phyloP scores from a whole-genome alignment of 768 basidiomycete genomes.

The Phaeolepiota aurea region DNA sequence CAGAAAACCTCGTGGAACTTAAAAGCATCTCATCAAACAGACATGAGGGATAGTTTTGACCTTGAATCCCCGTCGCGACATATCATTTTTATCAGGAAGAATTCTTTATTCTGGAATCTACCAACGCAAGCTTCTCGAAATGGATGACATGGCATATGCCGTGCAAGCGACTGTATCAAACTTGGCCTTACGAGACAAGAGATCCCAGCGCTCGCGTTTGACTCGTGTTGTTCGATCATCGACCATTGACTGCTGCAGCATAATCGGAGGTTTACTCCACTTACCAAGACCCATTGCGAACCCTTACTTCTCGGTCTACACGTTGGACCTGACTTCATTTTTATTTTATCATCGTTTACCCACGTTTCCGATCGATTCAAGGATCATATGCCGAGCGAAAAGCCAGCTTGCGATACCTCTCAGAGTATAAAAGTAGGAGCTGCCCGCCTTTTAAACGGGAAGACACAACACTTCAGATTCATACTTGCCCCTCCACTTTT shows the following conservation, averaged over 20 bases:
- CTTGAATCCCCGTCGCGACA: conserved; percentile 15
- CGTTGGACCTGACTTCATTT: conserved; percentile 66
- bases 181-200: conserved; percentile 23
- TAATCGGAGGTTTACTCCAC: conserved; percentile 68
- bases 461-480: conserved; percentile 15
- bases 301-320: conserved; percentile 62
- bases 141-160: conserved; percentile 15
- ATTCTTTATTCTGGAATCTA: conserved; percentile 12
- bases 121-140: conserved; percentile 12
- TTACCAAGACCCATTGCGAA: conserved; percentile 49
- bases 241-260: conserved; percentile 42
- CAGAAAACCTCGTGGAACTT: conserved; percentile 31
- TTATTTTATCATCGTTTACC: conserved; percentile 59
- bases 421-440: conserved; percentile 53
- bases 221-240: conserved; percentile 68
- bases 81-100: conserved; percentile 14
- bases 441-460: conserved; percentile 19
- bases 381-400: conserved; percentile 45
- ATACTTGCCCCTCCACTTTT: conserved; percentile 14
- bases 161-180: conserved; percentile 15
- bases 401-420: conserved; percentile 17
- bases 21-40: conserved; percentile 19
- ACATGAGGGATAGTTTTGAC: conserved; percentile 19
- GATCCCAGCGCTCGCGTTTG: conserved; percentile 36
- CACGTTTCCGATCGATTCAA: conserved; percentile 72